Evolutionary conservation across 1,284 basidiomycete genomes (phyloP).

Genomic region (Rhodotorula sp.): DNA sequence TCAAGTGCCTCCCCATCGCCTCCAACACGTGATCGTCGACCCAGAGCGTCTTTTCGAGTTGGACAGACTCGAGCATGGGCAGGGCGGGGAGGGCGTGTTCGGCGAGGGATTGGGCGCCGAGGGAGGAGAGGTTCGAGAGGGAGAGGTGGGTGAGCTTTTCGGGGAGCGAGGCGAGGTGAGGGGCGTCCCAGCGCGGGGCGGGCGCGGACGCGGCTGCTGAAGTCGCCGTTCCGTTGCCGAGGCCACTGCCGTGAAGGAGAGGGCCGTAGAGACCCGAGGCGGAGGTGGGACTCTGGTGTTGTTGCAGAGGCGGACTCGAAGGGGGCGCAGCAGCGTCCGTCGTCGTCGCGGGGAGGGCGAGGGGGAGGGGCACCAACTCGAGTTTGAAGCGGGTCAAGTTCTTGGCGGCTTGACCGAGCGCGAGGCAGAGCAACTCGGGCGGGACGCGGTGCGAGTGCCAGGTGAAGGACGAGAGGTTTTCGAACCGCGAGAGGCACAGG

Average conservation of each 20-base stretch:
- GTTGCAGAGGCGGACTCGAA: not conserved
- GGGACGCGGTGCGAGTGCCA: constrained; percentile 31
- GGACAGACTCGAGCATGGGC: constrained; percentile 29
- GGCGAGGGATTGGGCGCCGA: not conserved
- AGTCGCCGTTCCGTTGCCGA: not conserved
- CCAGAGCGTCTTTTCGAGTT: constrained; percentile 28
- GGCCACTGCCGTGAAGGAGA: not conserved
- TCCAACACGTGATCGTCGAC: constrained; percentile 32
- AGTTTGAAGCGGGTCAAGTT: constrained; percentile 22
- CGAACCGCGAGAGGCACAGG: constrained; percentile 18
- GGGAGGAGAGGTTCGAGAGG: constrained; percentile 12
- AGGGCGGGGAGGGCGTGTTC: constrained; percentile 7
- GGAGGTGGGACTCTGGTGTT: not conserved
- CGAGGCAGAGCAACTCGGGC: constrained; percentile 27
- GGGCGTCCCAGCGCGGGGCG: constrained; percentile 31
- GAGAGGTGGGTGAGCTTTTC: constrained; percentile 8
- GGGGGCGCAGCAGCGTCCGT: not conserved
- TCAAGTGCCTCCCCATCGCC: constrained; percentile 5
- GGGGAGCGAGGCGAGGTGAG: constrained; percentile 23
- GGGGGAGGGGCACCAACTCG: constrained; percentile 11
- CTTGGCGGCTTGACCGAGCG: constrained; percentile 17
- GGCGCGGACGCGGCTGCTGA: too few relatives aligned
- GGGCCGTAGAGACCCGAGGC: not conserved
- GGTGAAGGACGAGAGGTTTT: constrained; percentile 21
- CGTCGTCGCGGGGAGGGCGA: not conserved